Evolutionary conservation across 2,329 filamentous ascomycete genomes (phyloP).

Genomic region (Paecilomyces formosus): DNA sequence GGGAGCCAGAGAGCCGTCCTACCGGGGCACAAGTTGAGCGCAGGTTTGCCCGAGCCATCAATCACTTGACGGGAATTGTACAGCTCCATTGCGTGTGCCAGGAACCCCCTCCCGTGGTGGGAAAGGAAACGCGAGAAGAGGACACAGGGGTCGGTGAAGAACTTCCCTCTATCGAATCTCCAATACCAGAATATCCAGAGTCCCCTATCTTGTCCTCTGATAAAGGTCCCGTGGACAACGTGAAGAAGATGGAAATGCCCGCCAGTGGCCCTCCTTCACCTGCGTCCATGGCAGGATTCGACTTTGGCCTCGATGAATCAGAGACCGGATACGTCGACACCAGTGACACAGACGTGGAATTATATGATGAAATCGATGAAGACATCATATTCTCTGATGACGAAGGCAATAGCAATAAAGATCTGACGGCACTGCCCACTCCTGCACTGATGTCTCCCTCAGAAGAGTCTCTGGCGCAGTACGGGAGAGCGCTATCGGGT

Average conservation of each 20-base stretch:
- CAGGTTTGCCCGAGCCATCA: slow-evolving; percentile 15
- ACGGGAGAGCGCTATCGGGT: background rate
- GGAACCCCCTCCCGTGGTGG: background rate
- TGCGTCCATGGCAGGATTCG: slow-evolving; percentile 1
- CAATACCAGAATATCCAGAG: background rate
- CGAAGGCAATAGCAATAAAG: background rate
- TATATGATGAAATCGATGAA: slow-evolving; percentile 2
- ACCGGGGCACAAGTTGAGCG: slow-evolving; percentile 22
- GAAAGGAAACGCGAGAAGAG: background rate
- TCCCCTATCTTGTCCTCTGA: background rate
- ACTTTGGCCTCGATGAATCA: slow-evolving; percentile 6
- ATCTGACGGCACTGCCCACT: background rate
- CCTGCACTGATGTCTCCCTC: background rate
- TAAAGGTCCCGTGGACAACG: background rate
- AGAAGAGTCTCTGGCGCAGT: background rate
- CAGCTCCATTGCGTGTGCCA: slow-evolving; percentile 4
- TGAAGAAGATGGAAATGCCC: background rate
- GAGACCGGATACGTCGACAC: slow-evolving; percentile 4
- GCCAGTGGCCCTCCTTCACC: slow-evolving; percentile 1
- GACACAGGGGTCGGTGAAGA: background rate
- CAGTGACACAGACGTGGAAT: slow-evolving; percentile 12
- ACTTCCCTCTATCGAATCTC: background rate
- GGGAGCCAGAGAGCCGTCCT: slow-evolving; percentile 24
- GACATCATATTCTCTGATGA: slow-evolving; percentile 1
- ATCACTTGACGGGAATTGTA: slow-evolving; percentile 9